Conservation (phyloP, 2,329 filamentous ascomycete genomes). For the Metarhizium sp. region DNA sequence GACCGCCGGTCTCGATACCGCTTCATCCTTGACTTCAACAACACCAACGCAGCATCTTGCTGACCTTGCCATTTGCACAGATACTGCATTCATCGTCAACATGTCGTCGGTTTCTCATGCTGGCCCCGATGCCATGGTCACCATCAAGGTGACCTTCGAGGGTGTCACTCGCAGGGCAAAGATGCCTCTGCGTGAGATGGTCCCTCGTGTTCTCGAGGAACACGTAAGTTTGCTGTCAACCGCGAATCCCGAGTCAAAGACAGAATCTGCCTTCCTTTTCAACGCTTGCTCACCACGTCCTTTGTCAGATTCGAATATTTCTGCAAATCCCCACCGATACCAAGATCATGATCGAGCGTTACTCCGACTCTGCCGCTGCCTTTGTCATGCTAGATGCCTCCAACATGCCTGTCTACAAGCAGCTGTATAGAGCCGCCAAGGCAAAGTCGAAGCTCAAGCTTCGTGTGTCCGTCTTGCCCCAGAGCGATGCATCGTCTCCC, state of each 20-base stretch:
- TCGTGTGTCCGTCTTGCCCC: slow-evolving; percentile 48
- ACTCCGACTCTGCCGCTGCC: slow-evolving; percentile 80
- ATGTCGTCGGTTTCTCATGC: slow-evolving; percentile 18
- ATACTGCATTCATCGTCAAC: slow-evolving; percentile 3
- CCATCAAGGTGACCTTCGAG: slow-evolving; percentile 74
- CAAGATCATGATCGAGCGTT: slow-evolving; percentile 69
- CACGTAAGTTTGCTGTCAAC: slow-evolving; percentile 56
- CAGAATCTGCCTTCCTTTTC: not conserved
- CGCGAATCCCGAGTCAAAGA: not conserved
- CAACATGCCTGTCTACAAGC: slow-evolving; percentile 85
- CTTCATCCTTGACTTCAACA: slow-evolving; percentile 1
- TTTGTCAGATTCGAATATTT: slow-evolving; percentile 23
- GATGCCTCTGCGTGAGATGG: slow-evolving; percentile 78
- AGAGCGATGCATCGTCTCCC: slow-evolving; percentile 21
- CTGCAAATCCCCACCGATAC: slow-evolving; percentile 22
- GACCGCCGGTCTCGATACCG: not conserved
- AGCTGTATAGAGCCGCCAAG: slow-evolving; percentile 92
- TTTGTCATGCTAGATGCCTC: slow-evolving; percentile 71
- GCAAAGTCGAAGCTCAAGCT: slow-evolving; percentile 96
- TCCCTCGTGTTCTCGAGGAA: slow-evolving; percentile 61
- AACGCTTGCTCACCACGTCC: not conserved
- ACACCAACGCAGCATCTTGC: not conserved
- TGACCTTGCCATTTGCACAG: not conserved
- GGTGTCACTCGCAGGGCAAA: slow-evolving; percentile 76
- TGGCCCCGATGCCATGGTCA: slow-evolving; percentile 42